Evolutionary conservation across 2,329 filamentous ascomycete genomes (phyloP).

Genomic region (Aspergillus tubingensis): DNA sequence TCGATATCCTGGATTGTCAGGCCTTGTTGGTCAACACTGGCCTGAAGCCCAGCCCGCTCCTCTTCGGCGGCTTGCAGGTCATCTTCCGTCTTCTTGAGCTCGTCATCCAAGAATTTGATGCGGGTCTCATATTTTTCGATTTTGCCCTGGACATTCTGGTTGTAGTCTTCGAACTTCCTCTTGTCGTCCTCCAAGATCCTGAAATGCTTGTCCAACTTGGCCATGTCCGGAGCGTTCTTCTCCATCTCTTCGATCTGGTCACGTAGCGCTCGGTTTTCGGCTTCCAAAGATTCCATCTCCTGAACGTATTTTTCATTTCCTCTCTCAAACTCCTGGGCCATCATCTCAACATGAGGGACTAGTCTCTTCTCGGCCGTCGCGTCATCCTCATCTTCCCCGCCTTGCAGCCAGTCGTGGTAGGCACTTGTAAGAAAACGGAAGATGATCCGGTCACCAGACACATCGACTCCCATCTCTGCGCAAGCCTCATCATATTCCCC

Average conservation of each 20-base stretch:
- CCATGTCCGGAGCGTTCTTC: slow-evolving; percentile 80
- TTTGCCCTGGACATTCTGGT: slow-evolving; percentile 76
- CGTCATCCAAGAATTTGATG: slow-evolving; percentile 79
- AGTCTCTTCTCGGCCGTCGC: slow-evolving; percentile 79
- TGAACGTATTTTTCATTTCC: slow-evolving; percentile 82
- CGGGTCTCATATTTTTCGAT: slow-evolving; percentile 85
- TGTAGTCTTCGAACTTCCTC: slow-evolving; percentile 94
- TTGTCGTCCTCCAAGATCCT: slow-evolving; percentile 94
- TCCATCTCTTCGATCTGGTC: slow-evolving; percentile 89
- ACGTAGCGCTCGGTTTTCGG: slow-evolving; percentile 75
- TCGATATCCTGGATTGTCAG: slow-evolving; percentile 98
- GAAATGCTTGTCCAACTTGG: slow-evolving; percentile 83
- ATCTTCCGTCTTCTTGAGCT: slow-evolving; percentile 74
- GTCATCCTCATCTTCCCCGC: slow-evolving; percentile 84
- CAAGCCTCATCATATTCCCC: slow-evolving; percentile 90
- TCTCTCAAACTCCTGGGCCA: slow-evolving; percentile 84
- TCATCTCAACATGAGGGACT: slow-evolving; percentile 78
- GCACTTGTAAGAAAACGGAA: slow-evolving; percentile 88
- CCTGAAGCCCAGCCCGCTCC: slow-evolving; percentile 77
- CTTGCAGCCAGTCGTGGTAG: slow-evolving; percentile 90
- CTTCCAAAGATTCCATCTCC: slow-evolving; percentile 82
- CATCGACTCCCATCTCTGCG: slow-evolving; percentile 81
- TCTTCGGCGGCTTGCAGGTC: slow-evolving; percentile 80
- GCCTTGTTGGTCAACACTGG: slow-evolving; percentile 85
- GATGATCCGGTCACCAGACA: slow-evolving; percentile 87